Evolutionary conservation across 352 stramenopile genomes (phyloP), one percentile per base, ranked within the genome.

Genomic region (Phytophthora capsici): DNA sequence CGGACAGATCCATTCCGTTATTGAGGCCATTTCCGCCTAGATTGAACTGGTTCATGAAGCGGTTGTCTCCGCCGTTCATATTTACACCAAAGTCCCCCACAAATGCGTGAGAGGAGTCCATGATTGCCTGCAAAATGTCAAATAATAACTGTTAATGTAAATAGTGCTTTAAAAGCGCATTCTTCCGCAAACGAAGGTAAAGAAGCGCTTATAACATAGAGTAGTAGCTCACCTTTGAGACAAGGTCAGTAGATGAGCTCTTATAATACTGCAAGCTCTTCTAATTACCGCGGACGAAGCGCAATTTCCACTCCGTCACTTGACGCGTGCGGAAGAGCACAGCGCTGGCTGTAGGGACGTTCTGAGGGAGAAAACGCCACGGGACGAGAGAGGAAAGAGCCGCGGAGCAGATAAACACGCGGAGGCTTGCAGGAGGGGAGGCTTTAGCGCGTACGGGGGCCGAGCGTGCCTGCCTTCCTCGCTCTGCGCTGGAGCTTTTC

Each of bases 31-130:
- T 54, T 28, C 50, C 46, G 44, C 73, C 62, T 45, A 89, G 57
- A 56, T 87, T 89, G 63, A 93, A 89, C 66, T 89, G 78, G 59
- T 86, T 91, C 69, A 91, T 75, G 55, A 86, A 95, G 32, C 78
- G 77, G 63, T 87, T 91, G 61, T 93, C 84, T 22, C 75, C 69
- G 13, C 75, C 66, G 19, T 78, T 77, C 58, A 92, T 73, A 6
- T 87, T 84, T 44, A 93, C 54, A 47, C 69, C 65, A 63, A 95
- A 94, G 54, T 94, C 87, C 34, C 78, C 77, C 32, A 92, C 78
- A 60, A 93, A 94, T 6, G 82, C 66, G 22, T 92, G 82, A 45
- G 86, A 90, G 6, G 66, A 75, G 67, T 93, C 82, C 86, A 95
- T 92, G 8, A 41, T 44, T 46, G 12, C n/a, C 51, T 47, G 48